Percentiles rank a stretch among this genome's conserved stretches.
phyloP scores from a whole-genome alignment of 2,329 filamentous ascomycete species.

The Saccharata proteae region DNA sequence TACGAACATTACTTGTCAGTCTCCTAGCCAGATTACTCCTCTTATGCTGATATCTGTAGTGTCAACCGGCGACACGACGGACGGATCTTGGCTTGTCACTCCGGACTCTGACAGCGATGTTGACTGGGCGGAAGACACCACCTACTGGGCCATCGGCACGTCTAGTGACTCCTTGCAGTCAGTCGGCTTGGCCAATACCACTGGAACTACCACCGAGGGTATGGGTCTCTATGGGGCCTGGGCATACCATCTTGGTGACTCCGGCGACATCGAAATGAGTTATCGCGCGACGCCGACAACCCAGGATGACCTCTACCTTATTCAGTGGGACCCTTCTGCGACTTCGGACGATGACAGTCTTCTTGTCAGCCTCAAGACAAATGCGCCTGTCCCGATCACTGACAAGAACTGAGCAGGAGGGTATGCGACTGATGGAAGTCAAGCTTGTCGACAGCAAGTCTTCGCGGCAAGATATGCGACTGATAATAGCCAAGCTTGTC shows the following conservation, averaged over 20 bases:
- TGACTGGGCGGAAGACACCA: constrained; percentile 9
- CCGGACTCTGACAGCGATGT: no score
- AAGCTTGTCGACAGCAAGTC: no score
- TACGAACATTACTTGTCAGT: constrained; percentile 20
- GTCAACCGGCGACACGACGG: constrained; percentile 6
- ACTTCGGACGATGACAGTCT: constrained; percentile 1
- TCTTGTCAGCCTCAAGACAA: constrained; percentile 3
- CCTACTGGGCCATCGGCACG: constrained; percentile 13
- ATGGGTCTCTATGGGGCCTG: constrained; percentile 21
- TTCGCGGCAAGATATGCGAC: no score
- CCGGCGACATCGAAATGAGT: constrained; percentile 13
- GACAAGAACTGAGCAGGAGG: no score
- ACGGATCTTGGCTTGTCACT: constrained; percentile 13
- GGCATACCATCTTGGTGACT: constrained; percentile 17
- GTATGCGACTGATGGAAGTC: no score
- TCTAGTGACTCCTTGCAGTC: constrained; percentile 10
- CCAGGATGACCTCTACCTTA: constrained; percentile 11
- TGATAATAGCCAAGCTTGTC: no score
- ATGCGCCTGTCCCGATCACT: constrained; percentile 3
- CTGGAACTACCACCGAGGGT: constrained; percentile 12
- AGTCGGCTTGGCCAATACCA: constrained; percentile 17
- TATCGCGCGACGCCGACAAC: constrained; percentile 14
- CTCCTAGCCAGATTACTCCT: not conserved
- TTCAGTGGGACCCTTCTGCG: constrained; percentile 7
- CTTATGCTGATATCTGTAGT: constrained; percentile 8